Percentiles rank a stretch among this genome's conserved stretches.
Conservation (phyloP, 495 filamentous ascomycete species). For the Neurospora sp. region DNA sequence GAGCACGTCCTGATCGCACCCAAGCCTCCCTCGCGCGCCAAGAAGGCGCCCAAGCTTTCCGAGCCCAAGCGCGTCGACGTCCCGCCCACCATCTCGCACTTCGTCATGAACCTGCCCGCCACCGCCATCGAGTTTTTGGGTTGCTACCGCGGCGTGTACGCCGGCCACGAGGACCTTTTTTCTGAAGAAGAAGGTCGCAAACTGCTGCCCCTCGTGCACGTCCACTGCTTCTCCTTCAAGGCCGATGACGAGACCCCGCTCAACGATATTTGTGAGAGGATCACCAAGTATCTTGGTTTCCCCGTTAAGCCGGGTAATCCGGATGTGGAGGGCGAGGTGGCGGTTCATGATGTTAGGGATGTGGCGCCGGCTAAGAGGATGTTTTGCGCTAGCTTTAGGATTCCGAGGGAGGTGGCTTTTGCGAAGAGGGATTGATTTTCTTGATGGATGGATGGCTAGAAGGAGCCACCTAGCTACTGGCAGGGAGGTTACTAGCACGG, state of each 20-base stretch:
- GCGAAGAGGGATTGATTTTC: conserved; percentile 15
- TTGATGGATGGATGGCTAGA: background rate
- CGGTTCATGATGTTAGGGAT: conserved; percentile 68
- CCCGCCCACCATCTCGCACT: conserved; percentile 73
- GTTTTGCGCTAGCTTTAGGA: conserved; percentile 87
- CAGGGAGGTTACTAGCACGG: background rate
- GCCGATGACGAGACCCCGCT: conserved; percentile 50
- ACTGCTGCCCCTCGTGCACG: conserved; percentile 78
- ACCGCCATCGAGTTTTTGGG: conserved; percentile 75
- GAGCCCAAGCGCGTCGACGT: conserved; percentile 38
- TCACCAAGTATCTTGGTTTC: conserved; percentile 50
- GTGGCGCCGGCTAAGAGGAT: conserved; percentile 91
- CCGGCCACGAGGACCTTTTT: conserved; percentile 55
- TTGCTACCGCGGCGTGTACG: conserved; percentile 76
- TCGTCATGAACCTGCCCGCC: conserved; percentile 94
- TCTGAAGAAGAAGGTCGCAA: conserved; percentile 34
- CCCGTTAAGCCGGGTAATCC: conserved; percentile 49
- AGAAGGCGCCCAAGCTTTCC: conserved; percentile 18
- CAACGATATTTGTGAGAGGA: conserved; percentile 57
- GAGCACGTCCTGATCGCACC: conserved; percentile 33
- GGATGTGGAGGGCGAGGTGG: conserved; percentile 46
- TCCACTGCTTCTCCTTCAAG: conserved; percentile 80
- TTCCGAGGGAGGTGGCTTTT: conserved; percentile 79
- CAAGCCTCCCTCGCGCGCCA: conserved; percentile 29
- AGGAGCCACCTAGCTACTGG: background rate